phyloP scores from a whole-genome alignment of 805 yeast genomes.

The Schwanniomyces yamadae region DNA sequence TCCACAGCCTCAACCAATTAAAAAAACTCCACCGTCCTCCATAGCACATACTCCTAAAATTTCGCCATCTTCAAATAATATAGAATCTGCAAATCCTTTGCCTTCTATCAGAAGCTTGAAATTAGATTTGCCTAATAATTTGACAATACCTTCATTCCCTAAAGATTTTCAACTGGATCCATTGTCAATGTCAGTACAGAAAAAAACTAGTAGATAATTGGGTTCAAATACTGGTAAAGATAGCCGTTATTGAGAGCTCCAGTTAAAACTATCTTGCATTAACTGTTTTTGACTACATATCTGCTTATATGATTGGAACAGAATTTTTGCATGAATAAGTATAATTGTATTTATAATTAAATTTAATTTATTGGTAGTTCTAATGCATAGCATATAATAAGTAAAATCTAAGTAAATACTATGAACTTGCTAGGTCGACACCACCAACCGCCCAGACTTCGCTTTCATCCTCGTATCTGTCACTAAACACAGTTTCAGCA shows the following conservation, averaged over 20 bases:
- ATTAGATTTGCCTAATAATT: conserved; percentile 48
- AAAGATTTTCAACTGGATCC: conserved; percentile 5
- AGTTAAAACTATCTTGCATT: too few species aligned
- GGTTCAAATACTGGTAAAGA: conserved; percentile 19
- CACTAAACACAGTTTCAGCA: conserved; percentile 78
- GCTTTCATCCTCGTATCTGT: conserved; percentile 77
- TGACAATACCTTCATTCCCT: conserved; percentile 23
- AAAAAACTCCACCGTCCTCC: conserved; percentile 8
- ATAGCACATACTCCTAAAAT: conserved; percentile 24
- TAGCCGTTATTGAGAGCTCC: too few species aligned
- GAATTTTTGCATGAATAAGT: too few species aligned
- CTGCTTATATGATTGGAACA: too few species aligned
- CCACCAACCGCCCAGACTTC: conserved; percentile 91
- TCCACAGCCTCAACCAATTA: conserved; percentile 5
- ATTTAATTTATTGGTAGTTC: neutral
- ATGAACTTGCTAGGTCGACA: conserved; percentile 36
- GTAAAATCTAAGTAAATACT: neutral
- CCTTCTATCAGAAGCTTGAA: conserved; percentile 54
- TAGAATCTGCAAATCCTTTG: conserved; percentile 21
- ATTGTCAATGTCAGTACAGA: conserved; percentile 3
- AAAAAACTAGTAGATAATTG: conserved; percentile 10
- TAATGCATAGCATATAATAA: too few species aligned
- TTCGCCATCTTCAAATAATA: conserved; percentile 23
- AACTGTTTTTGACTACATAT: too few species aligned
- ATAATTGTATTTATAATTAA: too few species aligned